Conservation (phyloP, 106 monocot genomes). For the Amphibolis antarctica region DNA sequence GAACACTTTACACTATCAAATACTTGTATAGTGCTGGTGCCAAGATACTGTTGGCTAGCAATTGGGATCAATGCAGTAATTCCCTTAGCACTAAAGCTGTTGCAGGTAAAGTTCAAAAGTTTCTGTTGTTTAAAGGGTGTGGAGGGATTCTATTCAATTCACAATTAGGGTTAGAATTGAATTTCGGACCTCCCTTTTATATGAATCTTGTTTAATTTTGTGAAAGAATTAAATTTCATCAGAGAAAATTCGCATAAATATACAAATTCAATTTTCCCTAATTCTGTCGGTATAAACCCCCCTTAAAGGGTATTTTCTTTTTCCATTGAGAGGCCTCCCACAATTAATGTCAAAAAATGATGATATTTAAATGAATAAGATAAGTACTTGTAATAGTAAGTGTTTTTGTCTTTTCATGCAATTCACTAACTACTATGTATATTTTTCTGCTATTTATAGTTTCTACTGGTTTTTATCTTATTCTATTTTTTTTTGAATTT, state of each 20-base stretch:
- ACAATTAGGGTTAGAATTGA: no score
- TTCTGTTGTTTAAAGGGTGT: no score
- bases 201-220: no score
- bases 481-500: constrained; percentile 1
- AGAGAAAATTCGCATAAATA: no score
- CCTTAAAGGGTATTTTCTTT: not conserved
- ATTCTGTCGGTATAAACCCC: no score
- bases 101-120: constrained; percentile 35
- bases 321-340: no score
- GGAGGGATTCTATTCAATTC: no score
- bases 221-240: no score
- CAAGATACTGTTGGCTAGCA: constrained; percentile 50
- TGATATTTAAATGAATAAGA: no score
- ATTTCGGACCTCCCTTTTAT: no score
- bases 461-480: not conserved
- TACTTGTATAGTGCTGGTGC: constrained; percentile 62
- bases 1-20: constrained; percentile 56
- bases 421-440: not conserved
- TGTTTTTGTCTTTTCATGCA: not conserved
- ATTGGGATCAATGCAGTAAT: constrained; percentile 33
- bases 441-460: not conserved
- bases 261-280: not conserved
- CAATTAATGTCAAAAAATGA: no score
- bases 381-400: no score
- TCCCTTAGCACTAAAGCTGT: constrained; percentile 30